A percentile compares a stretch with the other conserved stretches of the same genome.
Conservation (phyloP, 768 basidiomycete species). For the Auricularia heimuer region DNA sequence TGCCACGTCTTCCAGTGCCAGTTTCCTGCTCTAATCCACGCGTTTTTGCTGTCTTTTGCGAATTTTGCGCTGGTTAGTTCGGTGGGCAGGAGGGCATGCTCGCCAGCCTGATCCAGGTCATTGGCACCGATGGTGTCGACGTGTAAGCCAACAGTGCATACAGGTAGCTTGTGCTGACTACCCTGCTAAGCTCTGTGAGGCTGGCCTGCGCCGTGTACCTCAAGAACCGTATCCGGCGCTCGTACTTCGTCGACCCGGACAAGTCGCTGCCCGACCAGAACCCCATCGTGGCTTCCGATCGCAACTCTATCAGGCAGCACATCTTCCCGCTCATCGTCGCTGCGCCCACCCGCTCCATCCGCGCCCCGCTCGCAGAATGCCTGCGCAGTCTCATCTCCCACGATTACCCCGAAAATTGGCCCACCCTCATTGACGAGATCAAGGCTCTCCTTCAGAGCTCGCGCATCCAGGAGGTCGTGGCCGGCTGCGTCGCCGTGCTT, state of each 20-base stretch:
- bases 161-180: too few species aligned
- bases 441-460: slow-evolving; percentile 52
- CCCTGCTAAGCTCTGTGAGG: slow-evolving; percentile 52
- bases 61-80: slow-evolving; percentile 39
- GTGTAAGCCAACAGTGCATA: slow-evolving; percentile 34
- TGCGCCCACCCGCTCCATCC: slow-evolving; percentile 56
- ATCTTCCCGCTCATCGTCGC: slow-evolving; percentile 62
- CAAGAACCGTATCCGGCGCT: slow-evolving; percentile 74
- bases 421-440: slow-evolving; percentile 54
- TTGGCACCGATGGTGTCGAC: slow-evolving; percentile 67
- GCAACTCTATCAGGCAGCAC: slow-evolving; percentile 56
- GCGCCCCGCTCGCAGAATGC: slow-evolving; percentile 63
- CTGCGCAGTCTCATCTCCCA: slow-evolving; percentile 64
- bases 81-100: slow-evolving; percentile 74
- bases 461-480: slow-evolving; percentile 64
- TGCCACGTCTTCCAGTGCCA: slow-evolving; percentile 1
- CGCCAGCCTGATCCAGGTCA: slow-evolving; percentile 76
- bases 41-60: background rate
- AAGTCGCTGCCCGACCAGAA: slow-evolving; percentile 39
- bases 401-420: slow-evolving; percentile 77
- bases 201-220: slow-evolving; percentile 82
- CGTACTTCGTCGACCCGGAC: slow-evolving; percentile 45
- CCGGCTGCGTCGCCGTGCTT: slow-evolving; percentile 67
- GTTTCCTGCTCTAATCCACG: background rate
- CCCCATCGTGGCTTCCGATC: slow-evolving; percentile 58